Percentiles rank a stretch among this genome's conserved stretches.
phyloP scores from a whole-genome alignment of 2,329 filamentous ascomycete species.

The Thelonectria olida region DNA sequence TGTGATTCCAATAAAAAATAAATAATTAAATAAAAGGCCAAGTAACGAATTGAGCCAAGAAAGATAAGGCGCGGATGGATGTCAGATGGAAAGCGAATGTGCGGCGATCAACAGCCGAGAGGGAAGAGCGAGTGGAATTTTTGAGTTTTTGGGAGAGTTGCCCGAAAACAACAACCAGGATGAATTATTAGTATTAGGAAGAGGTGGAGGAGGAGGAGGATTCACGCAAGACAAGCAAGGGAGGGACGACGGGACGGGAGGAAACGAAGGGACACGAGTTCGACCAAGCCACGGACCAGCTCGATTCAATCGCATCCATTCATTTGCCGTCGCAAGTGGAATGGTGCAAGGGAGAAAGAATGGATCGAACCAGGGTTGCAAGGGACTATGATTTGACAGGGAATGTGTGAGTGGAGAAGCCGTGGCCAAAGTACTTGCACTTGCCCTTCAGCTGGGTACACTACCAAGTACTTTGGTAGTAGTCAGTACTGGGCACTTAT shows the following conservation, averaged over 20 bases:
- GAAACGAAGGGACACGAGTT: constrained; percentile 34
- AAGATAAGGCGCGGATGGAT: constrained; percentile 10
- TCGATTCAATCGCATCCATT: constrained; percentile 29
- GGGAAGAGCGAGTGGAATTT: constrained; percentile 4
- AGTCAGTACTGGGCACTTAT: neutral
- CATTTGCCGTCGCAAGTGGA: constrained; percentile 19
- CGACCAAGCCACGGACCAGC: constrained; percentile 17
- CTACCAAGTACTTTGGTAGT: neutral
- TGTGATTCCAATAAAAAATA: neutral
- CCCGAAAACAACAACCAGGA: constrained; percentile 8
- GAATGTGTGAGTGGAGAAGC: constrained; percentile 3
- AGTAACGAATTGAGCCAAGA: neutral
- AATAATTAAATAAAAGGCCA: neutral
- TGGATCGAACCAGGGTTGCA: neutral
- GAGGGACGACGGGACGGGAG: neutral
- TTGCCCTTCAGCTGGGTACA: neutral
- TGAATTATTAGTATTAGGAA: neutral
- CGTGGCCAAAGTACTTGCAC: neutral
- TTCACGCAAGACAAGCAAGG: no score
- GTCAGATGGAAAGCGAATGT: constrained; percentile 7
- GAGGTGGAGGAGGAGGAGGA: constrained; percentile 2
- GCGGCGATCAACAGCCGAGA: neutral
- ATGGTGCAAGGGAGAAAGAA: constrained; percentile 4
- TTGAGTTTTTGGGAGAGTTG: constrained; percentile 9
- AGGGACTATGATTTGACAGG: constrained; percentile 4